Evolutionary conservation across 805 yeast genomes (phyloP), one percentile per base, ranked within the genome.

Genomic region (Maudiozyma serrabonitensis): DNA sequence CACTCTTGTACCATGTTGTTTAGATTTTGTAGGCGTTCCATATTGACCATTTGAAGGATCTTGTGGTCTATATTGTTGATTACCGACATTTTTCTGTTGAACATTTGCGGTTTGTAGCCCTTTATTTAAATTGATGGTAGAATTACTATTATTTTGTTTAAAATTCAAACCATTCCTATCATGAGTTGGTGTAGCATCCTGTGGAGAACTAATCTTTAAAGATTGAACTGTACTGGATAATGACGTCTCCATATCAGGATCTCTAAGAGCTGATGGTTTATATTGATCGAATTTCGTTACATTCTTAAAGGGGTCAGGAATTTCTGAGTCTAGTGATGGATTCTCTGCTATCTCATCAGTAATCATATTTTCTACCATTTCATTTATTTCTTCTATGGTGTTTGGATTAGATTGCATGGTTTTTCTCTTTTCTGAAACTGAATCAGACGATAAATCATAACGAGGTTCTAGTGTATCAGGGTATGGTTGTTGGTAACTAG

Each of bases 321-420:
- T 47, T 11, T 49, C 48, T 5, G 41, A 39, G 5, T 46, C 37
- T 9, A 46, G 8, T 9, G 40, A 37, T 26, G n/a, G 43, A n/a
- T 43, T 43, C 3, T 45, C 46, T 21, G 18, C 47, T 23, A 47
- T 44, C 13, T 50, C 50, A 2, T 46, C 28, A 11, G 43, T 26
- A 32, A 56, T 56, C 63, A 69, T 55, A 15, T 67, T 56, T 45
- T 69, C 71, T 23, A 70, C 69, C 69, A 70, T 66, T 15, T 61
- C 58, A 4, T 59, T 59, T 43, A 73, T 47, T 37, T 62, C 69
- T 28, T 67, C 68, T 25, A 67, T 57, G 3, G 65, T 55, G 28
- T 52, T 54, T 7, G 53, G 50, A 7, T 57, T 46, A 18, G 51
- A 49, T 19, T 47, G 52, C 12, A 53, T 51, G 25, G 47, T 45